These are phyloP conservation scores for Monilinia fructigena DNA, from an alignment of 2,329 filamentous ascomycete species.

Conservation along the genomic window DNA sequence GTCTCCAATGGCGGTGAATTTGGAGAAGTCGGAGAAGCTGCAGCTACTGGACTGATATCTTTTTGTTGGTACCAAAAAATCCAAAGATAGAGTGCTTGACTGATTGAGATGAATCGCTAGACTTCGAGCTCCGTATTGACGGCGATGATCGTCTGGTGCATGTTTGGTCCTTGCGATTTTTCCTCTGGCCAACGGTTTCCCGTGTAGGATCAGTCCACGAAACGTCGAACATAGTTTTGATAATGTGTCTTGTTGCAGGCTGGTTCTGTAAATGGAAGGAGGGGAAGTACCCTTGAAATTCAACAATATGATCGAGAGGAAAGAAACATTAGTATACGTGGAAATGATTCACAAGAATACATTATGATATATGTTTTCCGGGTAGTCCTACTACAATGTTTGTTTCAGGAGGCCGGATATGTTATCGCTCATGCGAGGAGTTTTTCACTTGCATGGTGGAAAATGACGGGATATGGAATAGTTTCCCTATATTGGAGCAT, in stretches of 20 bases:
- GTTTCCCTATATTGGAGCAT: not conserved
- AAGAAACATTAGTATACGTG: conserved; percentile 14
- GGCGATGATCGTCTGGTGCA: conserved; percentile 18
- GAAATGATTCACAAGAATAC: conserved; percentile 22
- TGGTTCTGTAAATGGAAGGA: conserved; percentile 17
- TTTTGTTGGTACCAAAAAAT: conserved; percentile 41
- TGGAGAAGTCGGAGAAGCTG: conserved; percentile 20
- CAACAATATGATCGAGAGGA: conserved; percentile 14
- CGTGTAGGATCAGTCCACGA: conserved; percentile 37
- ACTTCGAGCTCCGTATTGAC: conserved; percentile 29
- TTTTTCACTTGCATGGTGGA: conserved; percentile 24
- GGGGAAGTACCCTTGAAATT: conserved; percentile 18
- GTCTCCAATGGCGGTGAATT: conserved; percentile 16
- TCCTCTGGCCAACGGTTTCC: conserved; percentile 39
- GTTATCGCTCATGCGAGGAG: conserved; percentile 22
- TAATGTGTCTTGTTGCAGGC: conserved; percentile 24
- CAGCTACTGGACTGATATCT: not conserved
- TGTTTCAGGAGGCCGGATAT: conserved; percentile 19
- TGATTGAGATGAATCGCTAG: conserved; percentile 27
- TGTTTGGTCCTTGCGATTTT: conserved; percentile 34
- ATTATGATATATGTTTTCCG: conserved; percentile 18
- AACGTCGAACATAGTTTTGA: conserved; percentile 38
- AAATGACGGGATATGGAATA: conserved; percentile 11
- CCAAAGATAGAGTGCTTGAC: conserved; percentile 29
- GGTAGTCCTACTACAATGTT: conserved; percentile 16